A percentile compares a stretch with the other conserved stretches of the same genome.
Conservation (phyloP, 2,329 filamentous ascomycete species). For the Penicillium vulpinum region DNA sequence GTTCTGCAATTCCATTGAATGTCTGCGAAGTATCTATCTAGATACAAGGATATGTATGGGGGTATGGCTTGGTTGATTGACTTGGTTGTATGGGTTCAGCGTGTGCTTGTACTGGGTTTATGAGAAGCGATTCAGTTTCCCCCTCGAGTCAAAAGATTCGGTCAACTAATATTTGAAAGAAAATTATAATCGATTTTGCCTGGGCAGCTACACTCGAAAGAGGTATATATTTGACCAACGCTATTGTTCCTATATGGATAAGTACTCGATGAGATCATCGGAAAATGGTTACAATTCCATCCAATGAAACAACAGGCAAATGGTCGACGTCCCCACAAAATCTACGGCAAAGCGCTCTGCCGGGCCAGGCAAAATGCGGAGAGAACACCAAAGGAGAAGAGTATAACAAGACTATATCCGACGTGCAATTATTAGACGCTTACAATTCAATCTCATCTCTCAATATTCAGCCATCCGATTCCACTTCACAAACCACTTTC, state of each 20-base stretch:
- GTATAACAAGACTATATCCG: slow-evolving; percentile 3
- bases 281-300: not conserved
- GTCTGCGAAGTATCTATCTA: not conserved
- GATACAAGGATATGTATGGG: not conserved
- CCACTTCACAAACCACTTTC: not conserved
- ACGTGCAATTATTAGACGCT: not conserved
- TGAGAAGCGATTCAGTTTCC: not conserved
- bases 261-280: not conserved
- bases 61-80: not conserved
- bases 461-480: not conserved
- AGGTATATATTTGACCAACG: not conserved
- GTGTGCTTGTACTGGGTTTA: not conserved
- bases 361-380: slow-evolving; percentile 14
- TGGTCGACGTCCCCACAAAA: not conserved
- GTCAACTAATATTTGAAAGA: not conserved
- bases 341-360: slow-evolving; percentile 23
- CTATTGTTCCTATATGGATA: not conserved
- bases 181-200: not conserved
- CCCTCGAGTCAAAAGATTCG: not conserved
- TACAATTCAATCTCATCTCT: not conserved
- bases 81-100: not conserved
- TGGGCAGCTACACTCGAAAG: too few species aligned
- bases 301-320: not conserved
- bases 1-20: not conserved
- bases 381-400: not conserved